Base-by-base conservation (phyloP, 2,329 filamentous ascomycete species). In the Colletotrichum paranaense region DNA sequence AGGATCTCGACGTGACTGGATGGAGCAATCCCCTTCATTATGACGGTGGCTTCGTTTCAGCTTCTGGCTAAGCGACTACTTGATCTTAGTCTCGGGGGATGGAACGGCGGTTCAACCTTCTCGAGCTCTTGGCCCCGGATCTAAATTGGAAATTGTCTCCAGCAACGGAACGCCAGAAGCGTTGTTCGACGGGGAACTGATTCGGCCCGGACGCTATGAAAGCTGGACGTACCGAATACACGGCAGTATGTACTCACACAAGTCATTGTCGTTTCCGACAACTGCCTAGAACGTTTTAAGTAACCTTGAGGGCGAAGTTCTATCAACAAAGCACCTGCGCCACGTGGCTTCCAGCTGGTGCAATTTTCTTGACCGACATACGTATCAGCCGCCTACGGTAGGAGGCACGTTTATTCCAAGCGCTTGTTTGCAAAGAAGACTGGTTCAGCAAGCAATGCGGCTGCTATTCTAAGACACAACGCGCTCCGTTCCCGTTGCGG, bases 21-120 rank as follows among this genome's bases (percentile, higher is more conserved):
- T 22, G 19, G 56, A 22, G 19, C 2, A 58, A 65, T 26, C 53
- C 62, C 64, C 42, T 30, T 53, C 55, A 24, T 22, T 24, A 65
- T 60, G 62, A 62, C 42, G 28, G 59, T 53, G 35, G 49, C 49
- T 49, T n/a, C 52, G 57, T 72, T 72, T 72, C 68, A 72, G 12
- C 49, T 57, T 52, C 16, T 62, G 22, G 52, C 28, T 49, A 24
- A 28, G 58, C 59, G 65, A 53, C 53, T 14, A 59, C 42, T 28
- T 22, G 35, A 42, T 58, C 38, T 66, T 63, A 63, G 65, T 64
- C n/a, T 28, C 56, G 24, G 65, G 22, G 65, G 42, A 46, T 46
- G 26, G 53, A 68, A 63, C 58, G 65, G 59, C 32, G 52, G 49
- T 60, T 42, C 59, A 60, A 55, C 69, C 59, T 72, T 69, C 58